These are phyloP conservation scores for Chaetomiaceae sp. DNA, from an alignment of 2,329 filamentous ascomycete species.

Conservation along the genomic window DNA sequence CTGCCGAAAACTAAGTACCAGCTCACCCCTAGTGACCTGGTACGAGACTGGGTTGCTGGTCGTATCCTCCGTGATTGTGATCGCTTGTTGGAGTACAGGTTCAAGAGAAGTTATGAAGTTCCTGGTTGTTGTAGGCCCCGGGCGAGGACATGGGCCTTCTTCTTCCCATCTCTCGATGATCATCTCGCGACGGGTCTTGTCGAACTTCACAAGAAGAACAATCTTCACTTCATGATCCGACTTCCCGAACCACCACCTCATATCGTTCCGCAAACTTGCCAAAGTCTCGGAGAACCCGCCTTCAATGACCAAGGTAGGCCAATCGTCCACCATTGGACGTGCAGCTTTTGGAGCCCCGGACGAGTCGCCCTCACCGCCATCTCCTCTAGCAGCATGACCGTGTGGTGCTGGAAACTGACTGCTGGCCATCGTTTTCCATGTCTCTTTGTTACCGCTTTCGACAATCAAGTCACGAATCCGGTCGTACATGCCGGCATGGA, in stretches of 20 bases:
- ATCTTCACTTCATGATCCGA: slow-evolving; percentile 21
- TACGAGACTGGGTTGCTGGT: slow-evolving; percentile 14
- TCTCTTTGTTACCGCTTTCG: not conserved
- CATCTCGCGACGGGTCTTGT: slow-evolving; percentile 4
- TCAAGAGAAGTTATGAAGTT: slow-evolving; percentile 8
- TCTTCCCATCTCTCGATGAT: slow-evolving; percentile 21
- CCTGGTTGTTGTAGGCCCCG: slow-evolving; percentile 17
- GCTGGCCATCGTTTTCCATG: not conserved
- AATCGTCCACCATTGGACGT: slow-evolving; percentile 7
- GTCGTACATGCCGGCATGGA: not conserved
- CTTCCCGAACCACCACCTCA: slow-evolving; percentile 18
- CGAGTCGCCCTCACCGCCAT: slow-evolving; percentile 5
- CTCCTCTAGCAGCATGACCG: slow-evolving; percentile 4
- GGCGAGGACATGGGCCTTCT: slow-evolving; percentile 9
- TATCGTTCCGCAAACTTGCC: slow-evolving; percentile 8
- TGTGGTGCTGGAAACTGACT: not conserved
- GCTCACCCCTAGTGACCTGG: slow-evolving; percentile 15
- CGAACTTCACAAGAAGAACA: slow-evolving; percentile 19
- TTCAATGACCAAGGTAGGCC: slow-evolving; percentile 21
- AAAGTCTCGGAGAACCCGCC: slow-evolving; percentile 13
- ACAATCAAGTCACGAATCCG: not conserved
- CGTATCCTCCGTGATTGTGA: slow-evolving; percentile 13
- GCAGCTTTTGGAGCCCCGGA: slow-evolving; percentile 7
- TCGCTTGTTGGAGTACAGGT: slow-evolving; percentile 15
- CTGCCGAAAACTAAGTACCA: slow-evolving; percentile 15